Evolutionary conservation across 2,329 filamentous ascomycete genomes (phyloP).

Genomic region (Ophiostoma australiae): DNA sequence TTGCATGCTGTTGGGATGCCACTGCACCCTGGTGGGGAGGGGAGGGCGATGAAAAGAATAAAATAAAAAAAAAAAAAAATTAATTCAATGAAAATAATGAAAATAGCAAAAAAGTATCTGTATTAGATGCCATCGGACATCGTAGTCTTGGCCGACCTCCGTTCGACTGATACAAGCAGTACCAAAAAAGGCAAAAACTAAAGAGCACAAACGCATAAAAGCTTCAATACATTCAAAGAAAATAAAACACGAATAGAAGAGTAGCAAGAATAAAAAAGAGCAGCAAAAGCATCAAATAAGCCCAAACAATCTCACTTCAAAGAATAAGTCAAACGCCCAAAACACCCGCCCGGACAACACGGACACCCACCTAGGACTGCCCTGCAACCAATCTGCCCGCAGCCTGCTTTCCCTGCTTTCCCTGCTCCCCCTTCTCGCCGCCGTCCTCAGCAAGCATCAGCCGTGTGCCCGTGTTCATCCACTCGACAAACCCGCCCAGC

Average conservation of each 20-base stretch:
- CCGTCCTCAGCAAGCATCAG: constrained; percentile 15
- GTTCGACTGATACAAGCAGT: not conserved
- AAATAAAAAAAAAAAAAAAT: not conserved
- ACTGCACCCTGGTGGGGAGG: not conserved
- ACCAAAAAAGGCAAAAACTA: not conserved
- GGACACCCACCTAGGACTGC: not conserved
- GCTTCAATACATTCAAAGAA: not conserved
- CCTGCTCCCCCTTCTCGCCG: not conserved
- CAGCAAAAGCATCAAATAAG: not conserved
- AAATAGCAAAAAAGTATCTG: not conserved
- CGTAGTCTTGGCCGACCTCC: not conserved
- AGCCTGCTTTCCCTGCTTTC: not conserved
- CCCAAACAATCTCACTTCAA: not conserved
- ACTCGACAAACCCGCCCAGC: constrained; percentile 28
- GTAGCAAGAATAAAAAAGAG: not conserved
- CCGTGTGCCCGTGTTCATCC: constrained; percentile 27
- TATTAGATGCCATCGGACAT: not conserved
- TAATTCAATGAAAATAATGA: not conserved
- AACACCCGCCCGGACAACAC: not conserved
- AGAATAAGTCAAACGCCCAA: not conserved
- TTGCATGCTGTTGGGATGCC: not conserved
- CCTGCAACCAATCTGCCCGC: not conserved
- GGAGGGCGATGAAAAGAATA: not conserved
- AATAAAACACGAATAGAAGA: not conserved
- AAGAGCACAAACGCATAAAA: not conserved